A percentile compares a stretch with the other conserved stretches of the same genome.
phyloP scores from a whole-genome alignment of 371 early-diverging fungal species.

The Parasitella parasitica region DNA sequence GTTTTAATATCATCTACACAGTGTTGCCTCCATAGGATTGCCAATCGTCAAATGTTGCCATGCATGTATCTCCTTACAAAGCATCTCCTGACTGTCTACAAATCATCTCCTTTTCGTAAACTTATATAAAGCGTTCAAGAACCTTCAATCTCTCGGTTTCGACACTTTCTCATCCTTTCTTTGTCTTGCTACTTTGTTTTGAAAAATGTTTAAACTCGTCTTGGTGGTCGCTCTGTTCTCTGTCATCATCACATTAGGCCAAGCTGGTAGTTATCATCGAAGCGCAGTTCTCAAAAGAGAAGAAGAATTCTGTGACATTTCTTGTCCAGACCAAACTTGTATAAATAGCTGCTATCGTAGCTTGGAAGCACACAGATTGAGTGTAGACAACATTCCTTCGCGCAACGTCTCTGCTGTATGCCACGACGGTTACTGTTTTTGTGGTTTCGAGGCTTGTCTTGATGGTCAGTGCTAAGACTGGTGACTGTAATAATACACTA shows the following conservation, averaged over 20 bases:
- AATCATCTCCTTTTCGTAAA: neutral
- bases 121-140: neutral
- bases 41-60: neutral
- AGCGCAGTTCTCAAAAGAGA: neutral
- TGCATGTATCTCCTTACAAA: neutral
- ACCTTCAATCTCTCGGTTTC: neutral
- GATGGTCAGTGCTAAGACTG: neutral
- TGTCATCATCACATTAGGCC: neutral
- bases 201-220: neutral
- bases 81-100: neutral
- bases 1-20: too few species aligned
- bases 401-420: conserved; percentile 12
- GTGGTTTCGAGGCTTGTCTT: conserved; percentile 11
- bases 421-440: conserved; percentile 11
- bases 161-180: neutral
- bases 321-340: too few species aligned
- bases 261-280: conserved; percentile 15
- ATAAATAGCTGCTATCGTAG: too few species aligned
- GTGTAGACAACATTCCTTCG: too few species aligned
- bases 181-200: too few species aligned
- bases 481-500: conserved; percentile 2
- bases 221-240: neutral
- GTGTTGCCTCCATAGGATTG: too few species aligned
- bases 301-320: conserved; percentile 13
- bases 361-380: too few species aligned